phyloP scores from a whole-genome alignment of 352 stramenopile genomes.

The Globisporangium takayamanum region DNA sequence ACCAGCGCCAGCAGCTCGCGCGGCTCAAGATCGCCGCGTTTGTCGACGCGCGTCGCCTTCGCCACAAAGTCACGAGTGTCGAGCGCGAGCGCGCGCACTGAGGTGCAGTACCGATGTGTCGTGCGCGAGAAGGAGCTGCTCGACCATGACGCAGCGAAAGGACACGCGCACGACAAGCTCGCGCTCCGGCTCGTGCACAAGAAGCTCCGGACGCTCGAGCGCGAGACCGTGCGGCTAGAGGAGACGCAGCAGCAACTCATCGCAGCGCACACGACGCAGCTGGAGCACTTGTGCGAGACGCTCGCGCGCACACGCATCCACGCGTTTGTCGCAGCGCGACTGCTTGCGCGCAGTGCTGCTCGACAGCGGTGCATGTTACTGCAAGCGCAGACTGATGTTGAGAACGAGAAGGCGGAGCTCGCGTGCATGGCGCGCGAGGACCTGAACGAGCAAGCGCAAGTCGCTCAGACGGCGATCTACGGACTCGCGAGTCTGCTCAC shows the following conservation, averaged over 20 bases:
- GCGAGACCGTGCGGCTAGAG: not conserved
- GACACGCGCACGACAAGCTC: constrained; percentile 17
- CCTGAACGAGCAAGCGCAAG: constrained; percentile 17
- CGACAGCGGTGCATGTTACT: constrained; percentile 13
- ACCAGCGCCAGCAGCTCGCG: constrained; percentile 19
- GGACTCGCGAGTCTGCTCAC: constrained; percentile 19
- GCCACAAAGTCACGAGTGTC: constrained; percentile 19
- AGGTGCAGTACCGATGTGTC: constrained; percentile 12
- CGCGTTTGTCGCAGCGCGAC: constrained; percentile 23
- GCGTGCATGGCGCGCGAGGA: constrained; percentile 36
- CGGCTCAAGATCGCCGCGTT: constrained; percentile 37
- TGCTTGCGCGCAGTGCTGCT: constrained; percentile 13
- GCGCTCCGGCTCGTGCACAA: constrained; percentile 30
- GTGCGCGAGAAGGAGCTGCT: constrained; percentile 15
- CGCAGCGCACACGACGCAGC: constrained; percentile 11
- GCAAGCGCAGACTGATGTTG: constrained; percentile 12
- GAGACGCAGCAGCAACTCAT: constrained; percentile 8
- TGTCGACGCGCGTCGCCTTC: constrained; percentile 22
- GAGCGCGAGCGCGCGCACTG: constrained; percentile 14
- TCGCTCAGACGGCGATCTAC: constrained; percentile 5
- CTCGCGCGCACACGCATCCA: constrained; percentile 28
- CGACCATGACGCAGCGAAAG: constrained; percentile 14
- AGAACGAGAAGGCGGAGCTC: constrained; percentile 28
- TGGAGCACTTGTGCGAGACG: constrained; percentile 14
- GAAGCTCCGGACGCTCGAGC: constrained; percentile 19